Percentiles rank a stretch among this genome's conserved stretches.
Conservation (phyloP, 2,329 filamentous ascomycete genomes). For the Chlorencoelia australis region DNA sequence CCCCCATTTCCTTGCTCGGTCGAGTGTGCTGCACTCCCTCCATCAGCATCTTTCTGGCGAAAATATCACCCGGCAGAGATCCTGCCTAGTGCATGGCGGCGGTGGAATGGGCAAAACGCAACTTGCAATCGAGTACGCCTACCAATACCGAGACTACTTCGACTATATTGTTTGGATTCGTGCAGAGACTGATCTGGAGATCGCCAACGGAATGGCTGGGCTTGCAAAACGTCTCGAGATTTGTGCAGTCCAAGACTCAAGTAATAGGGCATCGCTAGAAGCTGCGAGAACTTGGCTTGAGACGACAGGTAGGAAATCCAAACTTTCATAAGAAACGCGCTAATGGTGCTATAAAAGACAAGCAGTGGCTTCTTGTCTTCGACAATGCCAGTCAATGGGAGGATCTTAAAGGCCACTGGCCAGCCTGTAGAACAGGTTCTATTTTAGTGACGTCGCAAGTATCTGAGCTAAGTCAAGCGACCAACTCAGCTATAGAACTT, state of each 20-base stretch:
- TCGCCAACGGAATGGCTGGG: neutral
- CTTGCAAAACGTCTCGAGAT: neutral
- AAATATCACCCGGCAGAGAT: neutral
- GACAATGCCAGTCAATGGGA: neutral
- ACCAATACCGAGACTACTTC: slow-evolving; percentile 10
- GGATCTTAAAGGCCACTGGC: neutral
- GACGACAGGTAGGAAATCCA: neutral
- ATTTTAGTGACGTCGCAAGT: neutral
- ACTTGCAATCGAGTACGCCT: slow-evolving; percentile 17
- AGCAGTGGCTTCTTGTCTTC: neutral
- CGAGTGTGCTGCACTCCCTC: neutral
- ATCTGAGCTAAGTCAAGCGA: neutral
- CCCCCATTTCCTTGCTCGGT: neutral
- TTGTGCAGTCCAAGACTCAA: neutral
- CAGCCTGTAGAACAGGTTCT: neutral
- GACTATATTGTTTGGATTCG: slow-evolving; percentile 18
- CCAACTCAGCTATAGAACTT: neutral
- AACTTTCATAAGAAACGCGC: neutral
- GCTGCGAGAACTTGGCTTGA: neutral
- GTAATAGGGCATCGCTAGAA: neutral
- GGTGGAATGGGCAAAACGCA: slow-evolving; percentile 23
- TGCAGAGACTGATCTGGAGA: slow-evolving; percentile 2
- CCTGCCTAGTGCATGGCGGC: slow-evolving; percentile 6
- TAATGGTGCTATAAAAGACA: neutral
- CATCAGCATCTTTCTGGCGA: neutral